phyloP scores from a whole-genome alignment of 2,329 filamentous ascomycete species.

The Lasiodiplodia sp. region DNA sequence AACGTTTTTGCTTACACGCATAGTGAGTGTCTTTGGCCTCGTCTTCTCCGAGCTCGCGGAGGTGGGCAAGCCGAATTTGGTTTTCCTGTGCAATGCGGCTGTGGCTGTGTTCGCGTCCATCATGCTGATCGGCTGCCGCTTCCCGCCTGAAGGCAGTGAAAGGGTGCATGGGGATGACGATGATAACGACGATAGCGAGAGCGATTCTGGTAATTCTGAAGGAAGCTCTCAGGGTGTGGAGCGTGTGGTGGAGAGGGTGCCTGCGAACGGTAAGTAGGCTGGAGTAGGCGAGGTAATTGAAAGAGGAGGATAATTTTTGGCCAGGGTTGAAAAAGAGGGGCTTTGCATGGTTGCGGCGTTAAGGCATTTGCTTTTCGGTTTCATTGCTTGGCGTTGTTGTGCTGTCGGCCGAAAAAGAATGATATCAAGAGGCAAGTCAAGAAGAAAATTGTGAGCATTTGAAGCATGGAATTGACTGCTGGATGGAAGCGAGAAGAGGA shows the following conservation, averaged over 20 bases:
- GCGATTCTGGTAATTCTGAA: neutral
- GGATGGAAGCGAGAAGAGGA: neutral
- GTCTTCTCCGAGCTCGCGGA: constrained; percentile 70
- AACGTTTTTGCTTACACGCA: no score
- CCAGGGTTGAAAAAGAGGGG: no score
- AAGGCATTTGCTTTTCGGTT: neutral
- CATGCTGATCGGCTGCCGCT: constrained; percentile 54
- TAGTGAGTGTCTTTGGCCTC: constrained; percentile 71
- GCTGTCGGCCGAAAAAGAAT: neutral
- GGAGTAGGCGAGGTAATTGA: neutral
- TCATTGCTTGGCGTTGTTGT: neutral
- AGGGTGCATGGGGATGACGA: constrained; percentile 29
- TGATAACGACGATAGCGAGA: neutral
- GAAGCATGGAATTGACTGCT: neutral
- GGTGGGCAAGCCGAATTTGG: constrained; percentile 65
- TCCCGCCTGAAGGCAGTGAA: constrained; percentile 53
- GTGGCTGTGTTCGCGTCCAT: constrained; percentile 62
- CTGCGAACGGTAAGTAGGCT: neutral
- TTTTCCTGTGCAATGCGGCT: constrained; percentile 72
- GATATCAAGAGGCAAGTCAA: neutral
- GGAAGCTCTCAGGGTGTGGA: neutral
- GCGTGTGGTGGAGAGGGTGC: neutral
- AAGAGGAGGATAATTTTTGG: no score
- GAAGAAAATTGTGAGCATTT: neutral
- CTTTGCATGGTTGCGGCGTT: neutral